Evolutionary conservation across 805 yeast species (phyloP), one percentile per base, ranked within the genome.

Genomic region (Candida vaughaniae): DNA sequence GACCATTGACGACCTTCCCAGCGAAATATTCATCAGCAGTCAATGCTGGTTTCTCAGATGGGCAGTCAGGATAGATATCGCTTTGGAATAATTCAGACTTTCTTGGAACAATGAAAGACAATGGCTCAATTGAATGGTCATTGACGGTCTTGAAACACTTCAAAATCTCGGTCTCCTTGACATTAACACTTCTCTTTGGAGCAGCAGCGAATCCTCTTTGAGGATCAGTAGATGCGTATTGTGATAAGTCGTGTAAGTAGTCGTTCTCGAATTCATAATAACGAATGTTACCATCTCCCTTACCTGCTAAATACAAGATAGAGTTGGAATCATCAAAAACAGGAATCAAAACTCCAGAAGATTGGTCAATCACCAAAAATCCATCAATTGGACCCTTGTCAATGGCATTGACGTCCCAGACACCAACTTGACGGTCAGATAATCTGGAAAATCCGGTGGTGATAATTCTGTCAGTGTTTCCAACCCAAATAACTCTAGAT

Each of bases 261-360:
- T 91, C 97, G 52, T 85, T 78, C 44, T 81, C 88, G 60, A 77
- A 88, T 68, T 93, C 99, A 56, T 70, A 93, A 65, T 91, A 91
- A 55, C 96, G 85, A 53, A 93, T 87, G 60, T 91, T 93, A 52
- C 98, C 98, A 61, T 93, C 99, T 60, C 97, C 97, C 62, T 93
- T 91, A 50, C 99, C 99, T 22, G 95, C 98, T 43, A 93, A 68
- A 55, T 84, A 93, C 42, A 93, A 71, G 41, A 90, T 78, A 38
- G 81, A 78, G 30, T 85, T 89, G 23, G 85, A 75, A 18, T 78
- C 85, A 57, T 93, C 99, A 56, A 67, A 93, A 52, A 85, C 77
- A 19, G 99, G 99, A 77, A 93, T 85, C 60, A 90, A 68, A 28
- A 93, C 85, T 51, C 99, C 99, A 2, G 97, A 85, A 4, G 95